phyloP scores from a whole-genome alignment of 1,139 yeast genomes.

The Blastobotrys persicus region DNA sequence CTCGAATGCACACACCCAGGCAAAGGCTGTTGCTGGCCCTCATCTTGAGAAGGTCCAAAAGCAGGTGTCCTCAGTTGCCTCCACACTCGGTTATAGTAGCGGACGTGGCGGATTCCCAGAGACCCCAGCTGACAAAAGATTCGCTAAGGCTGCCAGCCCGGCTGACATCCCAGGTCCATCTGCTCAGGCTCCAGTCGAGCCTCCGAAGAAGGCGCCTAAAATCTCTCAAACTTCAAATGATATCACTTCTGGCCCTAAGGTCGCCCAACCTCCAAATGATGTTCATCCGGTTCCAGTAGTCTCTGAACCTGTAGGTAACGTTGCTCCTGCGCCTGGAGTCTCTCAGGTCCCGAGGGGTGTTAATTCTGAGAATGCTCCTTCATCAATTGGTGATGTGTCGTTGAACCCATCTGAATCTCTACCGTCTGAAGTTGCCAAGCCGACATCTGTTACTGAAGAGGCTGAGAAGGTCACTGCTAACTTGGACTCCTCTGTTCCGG shows the following conservation, averaged over 20 bases:
- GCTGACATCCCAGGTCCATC: slow-evolving; percentile 19
- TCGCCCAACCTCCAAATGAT: no score
- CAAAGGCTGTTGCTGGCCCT: slow-evolving; percentile 44
- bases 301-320: no score
- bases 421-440: slow-evolving; percentile 10
- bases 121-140: slow-evolving; percentile 19
- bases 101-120: slow-evolving; percentile 38
- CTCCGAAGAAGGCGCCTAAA: slow-evolving; percentile 27
- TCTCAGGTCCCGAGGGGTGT: no score
- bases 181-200: slow-evolving; percentile 17
- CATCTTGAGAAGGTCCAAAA: slow-evolving; percentile 38
- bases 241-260: slow-evolving; percentile 17
- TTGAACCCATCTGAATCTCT: slow-evolving; percentile 18
- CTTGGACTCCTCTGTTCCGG: slow-evolving; percentile 13
- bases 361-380: slow-evolving; percentile 14
- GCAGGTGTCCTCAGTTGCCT: slow-evolving; percentile 56
- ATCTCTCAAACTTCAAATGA: slow-evolving; percentile 31
- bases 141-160: slow-evolving; percentile 16
- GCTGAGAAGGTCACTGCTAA: slow-evolving; percentile 13
- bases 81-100: slow-evolving; percentile 35
- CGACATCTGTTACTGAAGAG: slow-evolving; percentile 20
- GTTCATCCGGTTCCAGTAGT: no score
- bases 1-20: slow-evolving; percentile 53
- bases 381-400: slow-evolving; percentile 4
- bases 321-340: slow-evolving; percentile 15